Evolutionary conservation across 345 rosid species (phyloP), one percentile per base, ranked within the genome.

Genomic region (Excoecaria agallocha): DNA sequence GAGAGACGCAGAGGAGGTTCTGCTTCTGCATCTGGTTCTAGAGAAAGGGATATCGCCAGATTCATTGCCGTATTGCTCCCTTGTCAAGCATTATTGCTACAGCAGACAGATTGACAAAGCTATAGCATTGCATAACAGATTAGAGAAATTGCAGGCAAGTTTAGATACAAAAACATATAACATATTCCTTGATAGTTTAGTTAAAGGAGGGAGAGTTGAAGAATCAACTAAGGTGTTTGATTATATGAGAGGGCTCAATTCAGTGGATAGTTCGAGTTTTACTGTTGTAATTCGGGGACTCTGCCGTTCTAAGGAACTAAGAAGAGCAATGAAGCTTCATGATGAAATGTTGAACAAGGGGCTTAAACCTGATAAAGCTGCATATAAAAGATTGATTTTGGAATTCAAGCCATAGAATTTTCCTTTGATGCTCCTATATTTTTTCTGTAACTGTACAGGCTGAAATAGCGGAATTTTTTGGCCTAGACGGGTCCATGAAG

Each of bases 331-430:
- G 93, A 86, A 67, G 80, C 63, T 66, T 74, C 96, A 90, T 56
- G 97, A 92, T 67, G 86, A 89, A 61, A 90, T 92, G 93, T 73
- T 92, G 86, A 79, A 77, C 69, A 74, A 84, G 86, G 89, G 87
- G 9, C 76, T 84, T 66, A 92, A 90, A 76, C 96, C 96, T 16
- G 87, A 85, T 76, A 78, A 81, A 62, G 79, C 55, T 17, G 69
- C 88, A 6, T 92, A 92, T 66, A 92, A 80, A 74, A 86, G 84
- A 51, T 68, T 92, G 74, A 86, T 92, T 62, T 77, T 81, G 1
- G 79, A 86, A 71, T 92, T 92, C 62, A 84, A 71, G 77, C 77
- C 49, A 67, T 64, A 63, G 58, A 54, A 43, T 58, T 6, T 11
- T 30, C 16, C 8, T 16, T 35, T 13, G 35, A 7, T 50, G 68